These are phyloP conservation scores for Fusarium sp. DNA, from an alignment of 2,329 filamentous ascomycete genomes.

Conservation along the genomic window DNA sequence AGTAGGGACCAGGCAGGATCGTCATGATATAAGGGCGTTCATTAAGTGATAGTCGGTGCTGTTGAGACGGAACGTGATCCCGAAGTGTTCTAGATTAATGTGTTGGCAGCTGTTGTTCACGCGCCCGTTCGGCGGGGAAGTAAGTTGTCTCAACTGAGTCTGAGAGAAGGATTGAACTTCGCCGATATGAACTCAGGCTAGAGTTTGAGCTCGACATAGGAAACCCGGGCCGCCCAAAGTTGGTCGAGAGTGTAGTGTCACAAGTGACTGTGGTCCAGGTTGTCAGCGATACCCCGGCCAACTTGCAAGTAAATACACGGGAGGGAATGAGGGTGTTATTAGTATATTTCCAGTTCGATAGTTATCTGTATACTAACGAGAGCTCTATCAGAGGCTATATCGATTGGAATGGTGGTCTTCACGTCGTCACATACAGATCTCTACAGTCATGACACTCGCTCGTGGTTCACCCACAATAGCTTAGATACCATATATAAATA, in stretches of 20 bases:
- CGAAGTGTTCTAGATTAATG: not conserved
- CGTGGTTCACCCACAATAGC: not conserved
- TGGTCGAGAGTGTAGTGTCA: not conserved
- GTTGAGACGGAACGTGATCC: not conserved
- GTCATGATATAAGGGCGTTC: not conserved
- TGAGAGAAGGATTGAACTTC: not conserved
- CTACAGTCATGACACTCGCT: not conserved
- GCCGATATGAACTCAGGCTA: not conserved
- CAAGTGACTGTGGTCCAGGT: not conserved
- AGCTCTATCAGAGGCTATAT: not conserved
- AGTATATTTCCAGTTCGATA: not conserved
- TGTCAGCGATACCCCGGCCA: not conserved
- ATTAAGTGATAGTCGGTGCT: not conserved
- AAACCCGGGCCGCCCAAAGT: not conserved
- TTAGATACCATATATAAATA: no score
- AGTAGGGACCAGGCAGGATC: not conserved
- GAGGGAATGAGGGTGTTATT: not conserved
- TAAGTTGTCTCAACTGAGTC: not conserved
- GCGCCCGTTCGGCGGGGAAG: not conserved
- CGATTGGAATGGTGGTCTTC: not conserved
- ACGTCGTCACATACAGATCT: not conserved
- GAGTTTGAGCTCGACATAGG: not conserved
- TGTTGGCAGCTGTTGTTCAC: not conserved
- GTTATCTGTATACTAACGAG: not conserved
- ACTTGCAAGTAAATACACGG: not conserved